These are phyloP conservation scores for Leishmania tropica DNA, from an alignment of 208 protist genomes.

Conservation along the genomic window DNA sequence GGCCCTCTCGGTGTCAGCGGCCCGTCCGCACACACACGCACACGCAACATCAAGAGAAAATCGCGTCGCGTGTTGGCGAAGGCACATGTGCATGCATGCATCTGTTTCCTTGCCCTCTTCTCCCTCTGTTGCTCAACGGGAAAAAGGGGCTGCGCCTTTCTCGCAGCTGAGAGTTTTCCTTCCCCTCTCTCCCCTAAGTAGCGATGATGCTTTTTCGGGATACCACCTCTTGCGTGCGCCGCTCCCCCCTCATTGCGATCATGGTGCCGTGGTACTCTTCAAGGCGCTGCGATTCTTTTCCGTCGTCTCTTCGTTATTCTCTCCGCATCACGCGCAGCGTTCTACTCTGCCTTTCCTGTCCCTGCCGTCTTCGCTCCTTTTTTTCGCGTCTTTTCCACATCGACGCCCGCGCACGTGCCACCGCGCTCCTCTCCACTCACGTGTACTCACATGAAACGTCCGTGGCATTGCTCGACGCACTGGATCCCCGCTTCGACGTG, in stretches of 20 bases:
- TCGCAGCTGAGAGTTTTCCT: neutral
- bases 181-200: neutral
- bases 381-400: neutral
- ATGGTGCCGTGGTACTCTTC: neutral
- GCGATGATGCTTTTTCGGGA: neutral
- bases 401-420: neutral
- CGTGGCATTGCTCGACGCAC: neutral
- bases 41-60: neutral
- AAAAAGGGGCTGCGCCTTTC: neutral
- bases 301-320: neutral
- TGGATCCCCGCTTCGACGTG: neutral
- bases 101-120: neutral
- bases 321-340: neutral
- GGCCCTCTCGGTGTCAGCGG: neutral
- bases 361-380: neutral
- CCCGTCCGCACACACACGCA: neutral
- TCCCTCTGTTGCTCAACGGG: neutral
- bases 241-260: neutral
- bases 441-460: neutral
- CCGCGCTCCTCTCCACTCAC: neutral
- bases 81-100: neutral
- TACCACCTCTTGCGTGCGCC: too few species aligned
- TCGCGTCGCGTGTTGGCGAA: too few species aligned
- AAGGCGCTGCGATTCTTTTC: neutral
- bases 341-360: neutral